phyloP scores from a whole-genome alignment of 148 eudicot genomes.

The Selenicereus undatus region DNA sequence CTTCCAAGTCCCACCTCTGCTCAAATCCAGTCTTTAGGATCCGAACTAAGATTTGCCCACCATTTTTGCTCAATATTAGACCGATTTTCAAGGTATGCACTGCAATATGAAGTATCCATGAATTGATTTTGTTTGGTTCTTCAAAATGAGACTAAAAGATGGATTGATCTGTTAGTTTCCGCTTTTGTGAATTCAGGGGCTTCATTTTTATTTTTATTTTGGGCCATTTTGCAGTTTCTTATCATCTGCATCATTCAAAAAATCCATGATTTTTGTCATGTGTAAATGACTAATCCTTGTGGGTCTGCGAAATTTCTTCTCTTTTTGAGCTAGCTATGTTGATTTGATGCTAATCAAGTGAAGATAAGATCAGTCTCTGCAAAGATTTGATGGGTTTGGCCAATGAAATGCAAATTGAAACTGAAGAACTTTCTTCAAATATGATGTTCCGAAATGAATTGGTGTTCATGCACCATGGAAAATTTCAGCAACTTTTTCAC shows the following conservation, averaged over 20 bases:
- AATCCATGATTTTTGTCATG: background rate
- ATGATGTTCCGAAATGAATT: background rate
- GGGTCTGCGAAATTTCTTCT: background rate
- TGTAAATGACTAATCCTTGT: background rate
- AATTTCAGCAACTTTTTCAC: no score
- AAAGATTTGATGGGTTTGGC: background rate
- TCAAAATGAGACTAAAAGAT: background rate
- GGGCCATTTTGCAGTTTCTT: background rate
- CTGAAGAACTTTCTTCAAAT: background rate
- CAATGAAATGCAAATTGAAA: no score
- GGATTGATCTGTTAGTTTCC: background rate
- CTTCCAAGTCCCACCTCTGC: background rate
- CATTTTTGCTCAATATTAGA: background rate
- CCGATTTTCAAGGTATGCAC: conserved; percentile 11
- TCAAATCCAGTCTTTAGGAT: background rate
- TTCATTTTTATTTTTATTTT: background rate
- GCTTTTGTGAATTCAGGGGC: background rate
- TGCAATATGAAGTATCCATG: background rate
- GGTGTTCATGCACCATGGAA: background rate
- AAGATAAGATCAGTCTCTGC: background rate
- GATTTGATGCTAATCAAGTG: background rate
- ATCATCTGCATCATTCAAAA: background rate
- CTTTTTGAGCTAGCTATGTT: background rate
- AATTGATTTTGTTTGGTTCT: background rate
- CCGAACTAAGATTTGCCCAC: background rate